Evolutionary conservation across 371 early-diverging fungal genomes (phyloP).

Genomic region (Syncephalastrum racemosum): DNA sequence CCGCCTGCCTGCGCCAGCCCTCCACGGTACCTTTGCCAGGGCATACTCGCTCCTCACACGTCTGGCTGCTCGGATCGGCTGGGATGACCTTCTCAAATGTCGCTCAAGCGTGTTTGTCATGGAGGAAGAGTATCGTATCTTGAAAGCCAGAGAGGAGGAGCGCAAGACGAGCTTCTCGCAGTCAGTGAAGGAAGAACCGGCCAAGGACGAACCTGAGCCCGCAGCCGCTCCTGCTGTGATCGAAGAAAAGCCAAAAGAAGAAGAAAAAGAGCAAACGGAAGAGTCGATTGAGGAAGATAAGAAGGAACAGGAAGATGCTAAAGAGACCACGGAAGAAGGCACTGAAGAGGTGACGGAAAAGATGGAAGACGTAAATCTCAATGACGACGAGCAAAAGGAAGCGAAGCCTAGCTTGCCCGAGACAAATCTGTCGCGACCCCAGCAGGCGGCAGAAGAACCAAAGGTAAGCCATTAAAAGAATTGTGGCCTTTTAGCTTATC

Average conservation of each 20-base stretch:
- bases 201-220: conserved; percentile 15
- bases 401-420: conserved; percentile 20
- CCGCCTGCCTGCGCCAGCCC: conserved; percentile 82
- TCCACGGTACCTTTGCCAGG: conserved; percentile 88
- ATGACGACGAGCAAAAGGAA: conserved; percentile 18
- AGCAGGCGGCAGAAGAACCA: conserved; percentile 45
- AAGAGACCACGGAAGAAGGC: conserved; percentile 3
- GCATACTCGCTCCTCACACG: conserved; percentile 84
- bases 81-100: conserved; percentile 90
- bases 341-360: conserved; percentile 24
- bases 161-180: conserved; percentile 33
- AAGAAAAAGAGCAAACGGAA: conserved; percentile 15
- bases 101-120: conserved; percentile 92
- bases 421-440: conserved; percentile 35
- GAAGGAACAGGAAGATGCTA: conserved; percentile 8
- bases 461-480: conserved; percentile 12
- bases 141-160: conserved; percentile 65
- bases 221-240: conserved; percentile 6
- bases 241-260: conserved; percentile 27
- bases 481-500: neutral
- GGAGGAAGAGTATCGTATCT: conserved; percentile 95
- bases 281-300: conserved; percentile 12
- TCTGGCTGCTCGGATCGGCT: conserved; percentile 83
- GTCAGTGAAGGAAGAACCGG: conserved; percentile 10
- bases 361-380: conserved; percentile 34